Conservation (phyloP, 2,329 filamentous ascomycete species). For the Verticillium nubilum region DNA sequence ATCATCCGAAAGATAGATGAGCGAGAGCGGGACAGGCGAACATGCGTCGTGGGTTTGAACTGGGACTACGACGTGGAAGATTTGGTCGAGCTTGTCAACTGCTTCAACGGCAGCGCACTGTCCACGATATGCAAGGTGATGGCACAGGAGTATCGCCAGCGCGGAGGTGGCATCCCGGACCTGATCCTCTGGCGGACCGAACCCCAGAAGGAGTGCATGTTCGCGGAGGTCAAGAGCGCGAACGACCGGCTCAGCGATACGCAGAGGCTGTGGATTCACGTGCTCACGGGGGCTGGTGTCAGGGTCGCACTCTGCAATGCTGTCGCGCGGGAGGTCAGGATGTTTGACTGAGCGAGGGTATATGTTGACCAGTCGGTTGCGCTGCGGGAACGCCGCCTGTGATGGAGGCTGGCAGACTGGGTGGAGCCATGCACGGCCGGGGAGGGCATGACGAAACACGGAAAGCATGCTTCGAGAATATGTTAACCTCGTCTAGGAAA, state of each 20-base stretch:
- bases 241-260: constrained; percentile 96
- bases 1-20: constrained; percentile 66
- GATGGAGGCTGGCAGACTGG: neutral
- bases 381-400: neutral
- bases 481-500: neutral
- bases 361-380: neutral
- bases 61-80: constrained; percentile 83
- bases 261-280: constrained; percentile 94
- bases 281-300: constrained; percentile 78
- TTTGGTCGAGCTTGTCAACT: constrained; percentile 69
- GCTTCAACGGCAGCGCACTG: constrained; percentile 76
- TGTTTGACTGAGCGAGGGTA: constrained; percentile 26
- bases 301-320: constrained; percentile 75
- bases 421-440: neutral
- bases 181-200: constrained; percentile 74
- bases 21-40: constrained; percentile 62
- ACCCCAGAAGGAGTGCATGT: constrained; percentile 55
- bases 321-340: constrained; percentile 45
- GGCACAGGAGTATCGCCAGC: constrained; percentile 86
- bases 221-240: constrained; percentile 73
- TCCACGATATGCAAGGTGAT: constrained; percentile 87
- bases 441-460: neutral
- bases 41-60: constrained; percentile 85
- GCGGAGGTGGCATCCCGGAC: constrained; percentile 87
- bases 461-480: neutral